Evolutionary conservation across 2,329 filamentous ascomycete genomes (phyloP).

Genomic region (Pseudogymnoascus sp.): DNA sequence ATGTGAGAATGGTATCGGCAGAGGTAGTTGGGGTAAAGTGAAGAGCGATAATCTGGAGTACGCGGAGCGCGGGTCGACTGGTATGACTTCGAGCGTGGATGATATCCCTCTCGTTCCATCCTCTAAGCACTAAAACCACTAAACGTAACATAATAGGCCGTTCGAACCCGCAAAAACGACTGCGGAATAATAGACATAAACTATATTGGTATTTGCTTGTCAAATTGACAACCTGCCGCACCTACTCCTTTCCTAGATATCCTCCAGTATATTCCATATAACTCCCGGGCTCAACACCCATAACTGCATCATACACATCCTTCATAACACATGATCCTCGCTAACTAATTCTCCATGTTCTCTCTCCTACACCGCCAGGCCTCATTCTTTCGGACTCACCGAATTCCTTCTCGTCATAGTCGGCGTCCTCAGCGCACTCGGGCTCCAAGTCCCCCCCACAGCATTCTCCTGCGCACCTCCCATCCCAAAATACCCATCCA

Average conservation of each 20-base stretch:
- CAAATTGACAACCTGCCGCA: background rate
- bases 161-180: background rate
- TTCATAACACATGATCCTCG: background rate
- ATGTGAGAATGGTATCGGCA: constrained; percentile 18
- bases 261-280: background rate
- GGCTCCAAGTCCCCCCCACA: background rate
- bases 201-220: background rate
- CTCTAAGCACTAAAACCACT: constrained; percentile 5
- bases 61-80: constrained; percentile 6
- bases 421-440: background rate
- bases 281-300: background rate
- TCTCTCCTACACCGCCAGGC: background rate
- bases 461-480: background rate
- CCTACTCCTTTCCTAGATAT: background rate
- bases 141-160: background rate
- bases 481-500: constrained; percentile 19
- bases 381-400: constrained; percentile 4
- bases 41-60: constrained; percentile 9
- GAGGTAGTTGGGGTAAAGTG: constrained; percentile 10
- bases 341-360: background rate
- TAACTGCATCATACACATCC: background rate
- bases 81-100: constrained; percentile 11
- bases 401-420: constrained; percentile 8
- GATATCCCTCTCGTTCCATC: constrained; percentile 12
- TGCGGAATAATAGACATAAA: background rate